Evolutionary conservation across 345 rosid genomes (phyloP).

Genomic region (Durio zibethinus): DNA sequence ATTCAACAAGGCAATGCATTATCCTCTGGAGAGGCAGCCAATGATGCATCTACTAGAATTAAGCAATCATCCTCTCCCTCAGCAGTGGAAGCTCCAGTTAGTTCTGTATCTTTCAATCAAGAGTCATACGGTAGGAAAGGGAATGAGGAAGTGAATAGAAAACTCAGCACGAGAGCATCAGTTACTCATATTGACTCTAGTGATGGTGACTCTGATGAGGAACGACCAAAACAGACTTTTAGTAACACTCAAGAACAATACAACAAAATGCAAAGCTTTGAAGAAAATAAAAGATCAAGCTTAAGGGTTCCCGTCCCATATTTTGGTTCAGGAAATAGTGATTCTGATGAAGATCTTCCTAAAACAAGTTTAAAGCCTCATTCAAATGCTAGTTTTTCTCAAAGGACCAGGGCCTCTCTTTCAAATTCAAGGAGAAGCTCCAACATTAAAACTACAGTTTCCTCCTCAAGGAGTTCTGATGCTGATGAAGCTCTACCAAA

Average conservation of each 20-base stretch:
- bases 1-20: constrained; percentile 28
- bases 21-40: constrained; percentile 31
- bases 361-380: constrained; percentile 30
- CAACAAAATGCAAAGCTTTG: constrained; percentile 9
- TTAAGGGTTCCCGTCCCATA: constrained; percentile 28
- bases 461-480: neutral
- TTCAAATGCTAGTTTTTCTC: constrained; percentile 40
- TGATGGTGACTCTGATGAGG: constrained; percentile 39
- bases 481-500: constrained; percentile 3
- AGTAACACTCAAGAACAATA: constrained; percentile 21
- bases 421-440: constrained; percentile 25
- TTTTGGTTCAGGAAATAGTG: constrained; percentile 36
- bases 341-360: constrained; percentile 35
- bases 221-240: constrained; percentile 23
- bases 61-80: constrained; percentile 23
- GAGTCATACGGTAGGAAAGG: constrained; percentile 29
- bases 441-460: constrained; percentile 21
- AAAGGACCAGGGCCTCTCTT: constrained; percentile 50
- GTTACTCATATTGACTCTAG: constrained; percentile 27
- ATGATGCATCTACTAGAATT: constrained; percentile 26
- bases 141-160: constrained; percentile 24
- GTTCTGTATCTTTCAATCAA: constrained; percentile 27
- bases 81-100: constrained; percentile 19
- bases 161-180: constrained; percentile 26
- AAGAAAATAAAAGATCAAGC: constrained; percentile 31